Evolutionary conservation across 1,139 yeast species (phyloP).

Genomic region (Suhomyces anneliseae): DNA sequence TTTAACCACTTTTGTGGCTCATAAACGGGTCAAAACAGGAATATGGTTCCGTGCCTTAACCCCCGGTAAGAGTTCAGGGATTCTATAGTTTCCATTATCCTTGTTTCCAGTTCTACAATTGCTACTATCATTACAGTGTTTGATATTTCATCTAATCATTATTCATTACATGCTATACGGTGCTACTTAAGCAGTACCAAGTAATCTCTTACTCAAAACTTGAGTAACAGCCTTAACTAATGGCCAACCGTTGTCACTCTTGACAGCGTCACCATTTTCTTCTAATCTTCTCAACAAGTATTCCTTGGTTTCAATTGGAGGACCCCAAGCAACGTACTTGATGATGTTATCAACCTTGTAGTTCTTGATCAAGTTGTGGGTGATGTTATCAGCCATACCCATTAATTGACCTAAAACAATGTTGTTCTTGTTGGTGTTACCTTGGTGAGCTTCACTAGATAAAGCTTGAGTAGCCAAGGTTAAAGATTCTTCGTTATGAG

Average conservation of each 20-base stretch:
- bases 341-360: conserved; percentile 73
- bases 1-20: too few species aligned
- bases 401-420: conserved; percentile 87
- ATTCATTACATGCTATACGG: conserved; percentile 1
- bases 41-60: background rate
- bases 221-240: conserved; percentile 57
- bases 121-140: background rate
- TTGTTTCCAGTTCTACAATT: too few species aligned
- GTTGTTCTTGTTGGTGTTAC: conserved; percentile 51
- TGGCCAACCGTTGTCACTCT: conserved; percentile 83
- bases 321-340: conserved; percentile 98
- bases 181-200: conserved; percentile 18
- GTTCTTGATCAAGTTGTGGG: conserved; percentile 67
- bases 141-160: background rate
- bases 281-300: conserved; percentile 88
- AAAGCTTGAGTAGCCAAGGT: conserved; percentile 65
- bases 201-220: conserved; percentile 44
- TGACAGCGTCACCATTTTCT: conserved; percentile 95
- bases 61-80: background rate
- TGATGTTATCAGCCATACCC: conserved; percentile 94
- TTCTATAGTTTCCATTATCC: background rate
- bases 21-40: too few species aligned
- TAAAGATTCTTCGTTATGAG: conserved; percentile 85
- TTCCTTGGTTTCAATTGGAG: conserved; percentile 90
- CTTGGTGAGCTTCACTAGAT: conserved; percentile 19